These are phyloP conservation scores for Sclerotinia trifoliorum DNA, from an alignment of 2,329 filamentous ascomycete species.

Conservation along the genomic window DNA sequence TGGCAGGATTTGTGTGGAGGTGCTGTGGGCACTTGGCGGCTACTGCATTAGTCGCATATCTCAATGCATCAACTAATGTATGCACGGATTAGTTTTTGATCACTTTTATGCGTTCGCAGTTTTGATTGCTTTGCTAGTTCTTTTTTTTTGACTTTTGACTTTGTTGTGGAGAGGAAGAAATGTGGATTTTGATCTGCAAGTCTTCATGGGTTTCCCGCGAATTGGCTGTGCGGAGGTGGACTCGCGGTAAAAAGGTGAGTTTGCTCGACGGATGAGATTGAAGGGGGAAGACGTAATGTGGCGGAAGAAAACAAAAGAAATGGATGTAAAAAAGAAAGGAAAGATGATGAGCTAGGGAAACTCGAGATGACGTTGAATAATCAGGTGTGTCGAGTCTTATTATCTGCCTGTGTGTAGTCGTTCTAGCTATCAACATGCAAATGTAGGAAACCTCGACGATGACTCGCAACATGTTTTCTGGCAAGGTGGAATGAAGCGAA, in stretches of 20 bases:
- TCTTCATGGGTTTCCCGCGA: no score
- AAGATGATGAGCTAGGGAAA: no score
- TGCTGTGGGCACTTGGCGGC: neutral
- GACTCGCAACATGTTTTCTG: neutral
- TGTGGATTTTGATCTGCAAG: neutral
- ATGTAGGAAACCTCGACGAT: neutral
- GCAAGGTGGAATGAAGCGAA: neutral
- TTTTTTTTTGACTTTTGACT: no score
- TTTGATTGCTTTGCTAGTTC: neutral
- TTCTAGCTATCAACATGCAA: neutral
- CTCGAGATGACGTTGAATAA: neutral
- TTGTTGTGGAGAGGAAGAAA: neutral
- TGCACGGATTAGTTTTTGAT: no score
- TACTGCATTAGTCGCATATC: neutral
- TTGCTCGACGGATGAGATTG: no score
- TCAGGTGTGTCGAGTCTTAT: neutral
- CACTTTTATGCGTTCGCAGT: no score
- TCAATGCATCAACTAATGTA: neutral
- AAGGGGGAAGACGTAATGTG: no score
- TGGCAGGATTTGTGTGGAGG: slow-evolving; percentile 3
- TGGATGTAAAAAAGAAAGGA: neutral
- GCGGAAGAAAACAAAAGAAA: neutral
- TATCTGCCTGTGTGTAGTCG: neutral
- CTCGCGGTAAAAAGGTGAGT: no score
- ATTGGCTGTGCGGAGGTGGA: neutral